These are phyloP conservation scores for Ophiosphaerella korrae DNA, from an alignment of 2,329 filamentous ascomycete genomes.

Conservation along the genomic window DNA sequence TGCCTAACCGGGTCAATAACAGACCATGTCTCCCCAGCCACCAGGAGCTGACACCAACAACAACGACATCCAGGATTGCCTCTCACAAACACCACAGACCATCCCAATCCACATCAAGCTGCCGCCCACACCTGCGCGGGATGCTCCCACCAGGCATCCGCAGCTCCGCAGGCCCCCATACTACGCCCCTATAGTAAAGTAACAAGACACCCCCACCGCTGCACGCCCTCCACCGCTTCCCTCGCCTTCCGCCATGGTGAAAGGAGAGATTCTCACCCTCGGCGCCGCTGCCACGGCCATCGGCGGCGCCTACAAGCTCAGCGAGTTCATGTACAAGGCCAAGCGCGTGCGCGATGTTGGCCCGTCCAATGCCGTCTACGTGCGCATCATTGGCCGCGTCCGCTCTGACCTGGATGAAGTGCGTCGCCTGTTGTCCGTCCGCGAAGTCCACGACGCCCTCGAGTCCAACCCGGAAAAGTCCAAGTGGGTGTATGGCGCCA, in stretches of 20 bases:
- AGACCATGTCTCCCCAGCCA: too few species aligned
- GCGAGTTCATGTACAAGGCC: slow-evolving; percentile 44
- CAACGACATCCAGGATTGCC: too few species aligned
- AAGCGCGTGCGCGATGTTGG: slow-evolving; percentile 46
- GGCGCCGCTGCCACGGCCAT: slow-evolving; percentile 41
- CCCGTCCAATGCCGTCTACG: slow-evolving; percentile 46
- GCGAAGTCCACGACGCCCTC: slow-evolving; percentile 46
- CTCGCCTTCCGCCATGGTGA: slow-evolving; percentile 34
- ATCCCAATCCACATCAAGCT: not conserved
- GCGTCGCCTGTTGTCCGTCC: slow-evolving; percentile 43
- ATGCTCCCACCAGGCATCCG: slow-evolving; percentile 38
- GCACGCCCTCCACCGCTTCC: slow-evolving; percentile 10
- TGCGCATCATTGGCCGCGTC: slow-evolving; percentile 46
- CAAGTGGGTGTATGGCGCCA: slow-evolving; percentile 45
- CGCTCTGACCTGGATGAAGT: slow-evolving; percentile 46
- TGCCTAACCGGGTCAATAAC: too few species aligned
- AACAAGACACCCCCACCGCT: slow-evolving; percentile 4
- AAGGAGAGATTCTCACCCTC: slow-evolving; percentile 38
- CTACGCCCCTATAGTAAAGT: slow-evolving; percentile 23
- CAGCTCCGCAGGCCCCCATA: slow-evolving; percentile 31
- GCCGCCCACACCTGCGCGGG: slow-evolving; percentile 33
- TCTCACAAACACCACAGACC: too few species aligned
- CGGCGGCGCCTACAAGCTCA: slow-evolving; percentile 46
- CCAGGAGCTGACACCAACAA: too few species aligned
- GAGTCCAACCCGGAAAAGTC: slow-evolving; percentile 44